Evolutionary conservation across 306 rosid species (phyloP), one percentile per base, ranked within the genome.

Genomic region (Ormosia emarginata): DNA sequence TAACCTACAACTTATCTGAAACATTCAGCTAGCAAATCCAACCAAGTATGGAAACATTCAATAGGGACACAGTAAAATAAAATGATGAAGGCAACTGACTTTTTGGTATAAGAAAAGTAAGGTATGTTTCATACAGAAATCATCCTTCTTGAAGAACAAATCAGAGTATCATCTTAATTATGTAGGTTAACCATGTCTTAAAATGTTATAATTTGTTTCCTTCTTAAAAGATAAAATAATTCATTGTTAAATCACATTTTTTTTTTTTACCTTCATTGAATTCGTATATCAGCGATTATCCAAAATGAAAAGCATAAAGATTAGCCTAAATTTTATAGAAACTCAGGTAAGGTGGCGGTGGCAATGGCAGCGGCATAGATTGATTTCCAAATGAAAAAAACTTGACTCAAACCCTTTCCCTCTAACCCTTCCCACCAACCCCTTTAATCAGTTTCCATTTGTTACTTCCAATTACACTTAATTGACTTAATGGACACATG

Each of bases 21-120:
- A 75, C 65, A 75, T 36, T 79, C 69, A n/a, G 46, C 62, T 37
- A 58, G 24, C 24, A 59, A 40, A 44, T 69, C 53, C 84, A 50
- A 49, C 40, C 34, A 49, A 61, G 7, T 39, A 15, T 7, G 2
- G 17, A 44, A 63, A 67, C 4, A 66, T 46, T 49, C 64, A 67
- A 32, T 11, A 24, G 30, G 41, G 3, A 39, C 55, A 58, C 24
- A 24, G 4, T 34, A n/a, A 43, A 67, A 49, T n/a, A 62, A 72
- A 62, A 72, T 5, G 18, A 29, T n/a, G 7, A 52, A 63, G 36
- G 58, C 14, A 79, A 39, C 46, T 40, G 34, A 50, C 18, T 7
- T 4, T 66, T 13, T 29, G 4, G 10, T 7, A 41, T 7, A 4
- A 7, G 37, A 6, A 67, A 39, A 43, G n/a, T 67, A 9, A 4